Base-by-base conservation (phyloP, 129 eudicot genomes). In the Chrysanthemum makinoi region DNA sequence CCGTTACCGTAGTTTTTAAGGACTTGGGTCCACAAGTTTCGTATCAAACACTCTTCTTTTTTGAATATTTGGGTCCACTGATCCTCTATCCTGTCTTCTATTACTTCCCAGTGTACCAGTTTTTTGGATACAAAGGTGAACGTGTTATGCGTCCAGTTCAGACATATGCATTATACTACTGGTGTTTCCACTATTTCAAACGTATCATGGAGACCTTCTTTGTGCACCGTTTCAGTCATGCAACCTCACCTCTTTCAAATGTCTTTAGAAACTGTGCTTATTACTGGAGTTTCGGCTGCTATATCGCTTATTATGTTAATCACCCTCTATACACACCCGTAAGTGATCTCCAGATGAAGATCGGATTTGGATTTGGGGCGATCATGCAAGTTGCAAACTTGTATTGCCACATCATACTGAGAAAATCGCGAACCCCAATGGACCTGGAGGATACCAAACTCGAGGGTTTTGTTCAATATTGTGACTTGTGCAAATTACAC, bases 401-500 rank as follows among this genome's bases (percentile, higher is more conserved):
- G 80, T 95, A 95, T 82, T 95, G 97, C 81, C 97, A 95, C 74
- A 83, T 95, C 44, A 75, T 95, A 80, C 76, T 95, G 81, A 88
- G 90, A n/a, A 67, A 86, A 84, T 77, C 84, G 97, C 12, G n/a
- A 73, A 85, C 35, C 75, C 87, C 5, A 79, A 66, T 72, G 94
- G 94, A 43, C 79, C 75, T 39, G 91, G 91, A 24, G 95, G 98
- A 14, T 95, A 95, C 76, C 97, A 90, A 77, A 95, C 99, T 11
- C 69, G 66, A 24, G 99, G 99, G 73, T 90, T 72, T 81, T 95
- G 83, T 95, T 90, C 80, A 90, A 90, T 66, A 74, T 95, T 66
- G 97, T 95, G 73, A 95, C 97, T 0, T 95, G 99, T 79, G 99
- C 99, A 16, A 95, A 95, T 82, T 95, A 95, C 79, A 95, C 99